phyloP scores from a whole-genome alignment of 495 filamentous ascomycete genomes.

The Aspergillus cristatus region DNA sequence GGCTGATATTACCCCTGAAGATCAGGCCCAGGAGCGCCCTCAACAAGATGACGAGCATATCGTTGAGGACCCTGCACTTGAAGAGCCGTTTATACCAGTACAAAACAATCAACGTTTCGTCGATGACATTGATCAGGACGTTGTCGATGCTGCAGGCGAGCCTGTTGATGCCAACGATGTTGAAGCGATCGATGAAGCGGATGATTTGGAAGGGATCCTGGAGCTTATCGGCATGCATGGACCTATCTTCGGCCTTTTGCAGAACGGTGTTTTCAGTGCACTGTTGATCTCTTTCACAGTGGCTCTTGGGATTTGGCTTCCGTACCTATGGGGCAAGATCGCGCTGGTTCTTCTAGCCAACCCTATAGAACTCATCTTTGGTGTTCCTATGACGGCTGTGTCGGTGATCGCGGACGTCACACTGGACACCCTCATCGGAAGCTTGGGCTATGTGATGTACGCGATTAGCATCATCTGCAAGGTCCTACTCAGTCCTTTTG shows the following conservation, averaged over 20 bases:
- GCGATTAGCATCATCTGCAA: conserved; percentile 37
- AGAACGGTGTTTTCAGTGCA: conserved; percentile 90
- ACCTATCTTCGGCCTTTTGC: conserved; percentile 77
- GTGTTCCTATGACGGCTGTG: conserved; percentile 59
- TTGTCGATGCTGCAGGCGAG: conserved; percentile 27
- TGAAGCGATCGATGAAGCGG: conserved; percentile 68
- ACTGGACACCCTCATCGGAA: conserved; percentile 50
- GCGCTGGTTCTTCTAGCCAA: conserved; percentile 71
- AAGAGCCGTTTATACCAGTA: conserved; percentile 56
- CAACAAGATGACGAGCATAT: conserved; percentile 48
- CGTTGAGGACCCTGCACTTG: conserved; percentile 46
- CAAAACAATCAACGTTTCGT: conserved; percentile 22
- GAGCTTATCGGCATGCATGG: conserved; percentile 96
- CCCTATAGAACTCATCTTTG: conserved; percentile 57
- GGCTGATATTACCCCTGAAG: conserved; percentile 42
- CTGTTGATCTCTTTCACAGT: conserved; percentile 83
- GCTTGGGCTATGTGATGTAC: conserved; percentile 48
- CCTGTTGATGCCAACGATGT: conserved; percentile 51
- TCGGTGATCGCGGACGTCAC: conserved; percentile 64
- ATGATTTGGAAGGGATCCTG: conserved; percentile 96
- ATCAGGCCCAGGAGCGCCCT: conserved; percentile 20
- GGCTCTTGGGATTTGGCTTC: conserved; percentile 74
- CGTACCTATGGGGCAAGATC: conserved; percentile 82
- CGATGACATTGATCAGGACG: conserved; percentile 12
- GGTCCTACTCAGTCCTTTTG: conserved; percentile 35